Percentiles rank a stretch among this genome's conserved stretches.
These are phyloP conservation scores for Bjerkandera adusta DNA, from an alignment of 1,284 basidiomycete species.

Conservation along the genomic window DNA sequence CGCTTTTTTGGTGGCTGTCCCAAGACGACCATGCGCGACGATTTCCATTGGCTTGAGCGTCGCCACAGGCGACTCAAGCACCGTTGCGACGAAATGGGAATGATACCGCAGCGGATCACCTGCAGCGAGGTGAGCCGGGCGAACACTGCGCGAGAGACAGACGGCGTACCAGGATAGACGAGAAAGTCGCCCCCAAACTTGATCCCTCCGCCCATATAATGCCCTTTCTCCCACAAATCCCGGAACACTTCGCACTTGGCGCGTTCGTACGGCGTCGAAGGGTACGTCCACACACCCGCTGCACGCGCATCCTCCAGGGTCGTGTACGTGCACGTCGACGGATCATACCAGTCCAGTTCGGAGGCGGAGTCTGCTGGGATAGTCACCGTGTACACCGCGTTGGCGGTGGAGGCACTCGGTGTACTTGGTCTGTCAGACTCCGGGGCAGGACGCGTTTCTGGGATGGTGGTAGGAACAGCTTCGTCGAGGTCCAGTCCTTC, in stretches of 20 bases:
- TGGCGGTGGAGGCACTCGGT: conserved; percentile 18
- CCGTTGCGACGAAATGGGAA: conserved; percentile 91
- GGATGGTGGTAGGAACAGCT: not conserved
- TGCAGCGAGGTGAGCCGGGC: conserved; percentile 28
- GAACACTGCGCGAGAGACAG: not conserved
- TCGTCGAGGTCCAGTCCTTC: conserved; percentile 21
- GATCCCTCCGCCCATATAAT: conserved; percentile 85
- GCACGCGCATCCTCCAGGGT: conserved; percentile 60
- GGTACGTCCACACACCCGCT: conserved; percentile 80
- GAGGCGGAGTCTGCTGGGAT: conserved; percentile 60
- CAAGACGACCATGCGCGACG: conserved; percentile 92
- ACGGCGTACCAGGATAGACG: conserved; percentile 91
- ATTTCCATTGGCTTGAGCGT: conserved; percentile 85
- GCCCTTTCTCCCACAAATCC: conserved; percentile 77
- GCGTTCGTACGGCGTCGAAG: conserved; percentile 58
- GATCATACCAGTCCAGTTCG: conserved; percentile 59
- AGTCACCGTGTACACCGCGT: conserved; percentile 49
- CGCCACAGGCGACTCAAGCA: conserved; percentile 63
- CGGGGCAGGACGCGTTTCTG: conserved; percentile 13
- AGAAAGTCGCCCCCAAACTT: conserved; percentile 96
- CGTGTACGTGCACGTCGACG: conserved; percentile 40
- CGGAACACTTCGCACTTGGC: conserved; percentile 81
- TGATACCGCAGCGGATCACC: conserved; percentile 97
- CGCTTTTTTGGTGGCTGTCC: conserved; percentile 97
- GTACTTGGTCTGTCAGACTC: conserved; percentile 21